phyloP scores from a whole-genome alignment of 2,329 filamentous ascomycete genomes.

The Stagonosporopsis cucurbitacearum region DNA sequence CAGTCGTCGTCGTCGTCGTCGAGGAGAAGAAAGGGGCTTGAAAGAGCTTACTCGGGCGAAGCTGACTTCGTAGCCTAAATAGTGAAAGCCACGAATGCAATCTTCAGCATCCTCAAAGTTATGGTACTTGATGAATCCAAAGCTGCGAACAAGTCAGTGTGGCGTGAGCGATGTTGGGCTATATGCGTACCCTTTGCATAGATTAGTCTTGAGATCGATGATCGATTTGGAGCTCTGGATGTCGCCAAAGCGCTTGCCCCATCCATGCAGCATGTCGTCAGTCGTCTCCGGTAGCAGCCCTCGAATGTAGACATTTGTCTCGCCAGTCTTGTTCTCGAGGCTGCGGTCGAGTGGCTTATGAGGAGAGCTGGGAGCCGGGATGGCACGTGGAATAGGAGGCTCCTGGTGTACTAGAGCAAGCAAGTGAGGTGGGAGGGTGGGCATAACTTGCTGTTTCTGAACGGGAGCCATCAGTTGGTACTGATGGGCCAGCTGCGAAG shows the following conservation, averaged over 20 bases:
- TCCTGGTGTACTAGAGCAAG: conserved; percentile 65
- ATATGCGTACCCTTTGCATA: conserved; percentile 84
- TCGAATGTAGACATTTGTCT: conserved; percentile 98
- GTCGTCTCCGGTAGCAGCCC: conserved; percentile 95
- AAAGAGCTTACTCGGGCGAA: conserved; percentile 78
- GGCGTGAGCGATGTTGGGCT: not conserved
- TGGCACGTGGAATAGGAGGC: conserved; percentile 84
- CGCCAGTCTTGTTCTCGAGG: conserved; percentile 90
- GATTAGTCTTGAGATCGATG: conserved; percentile 89
- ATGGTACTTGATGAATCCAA: conserved; percentile 96
- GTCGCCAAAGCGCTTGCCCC: conserved; percentile 85
- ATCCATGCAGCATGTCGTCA: conserved; percentile 83
- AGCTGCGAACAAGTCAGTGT: conserved; percentile 61
- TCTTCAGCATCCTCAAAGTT: conserved; percentile 88
- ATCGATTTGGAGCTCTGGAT: conserved; percentile 99
- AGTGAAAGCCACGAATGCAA: conserved; percentile 94
- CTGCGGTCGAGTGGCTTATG: conserved; percentile 92
- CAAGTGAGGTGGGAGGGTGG: conserved; percentile 54
- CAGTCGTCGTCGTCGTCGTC: conserved; percentile 20
- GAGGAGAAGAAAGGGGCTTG: not conserved
- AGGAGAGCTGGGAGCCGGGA: conserved; percentile 86
- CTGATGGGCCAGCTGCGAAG: conserved; percentile 54
- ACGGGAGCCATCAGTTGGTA: conserved; percentile 52
- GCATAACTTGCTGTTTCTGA: conserved; percentile 47
- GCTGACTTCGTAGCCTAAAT: conserved; percentile 94